These are phyloP conservation scores for Alopecurus myosuroides DNA, from an alignment of 176 grass and related monocot genomes.

Conservation along the genomic window DNA sequence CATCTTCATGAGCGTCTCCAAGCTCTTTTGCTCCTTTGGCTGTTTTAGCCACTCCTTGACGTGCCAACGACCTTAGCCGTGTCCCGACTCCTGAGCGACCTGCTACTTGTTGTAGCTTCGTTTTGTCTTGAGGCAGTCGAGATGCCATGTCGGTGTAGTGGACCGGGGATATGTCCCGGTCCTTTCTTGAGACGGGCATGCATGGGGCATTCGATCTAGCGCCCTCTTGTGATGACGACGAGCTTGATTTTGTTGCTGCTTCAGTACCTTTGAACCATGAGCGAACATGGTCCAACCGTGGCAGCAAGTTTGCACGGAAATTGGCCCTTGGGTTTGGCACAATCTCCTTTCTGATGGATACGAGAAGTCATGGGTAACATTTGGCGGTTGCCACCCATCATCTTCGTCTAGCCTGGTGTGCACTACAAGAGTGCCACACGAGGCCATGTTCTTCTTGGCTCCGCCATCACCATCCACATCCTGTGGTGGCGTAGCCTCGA, in stretches of 20 bases:
- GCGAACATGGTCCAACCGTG: not conserved
- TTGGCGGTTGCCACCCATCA: not conserved
- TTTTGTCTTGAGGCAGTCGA: not conserved
- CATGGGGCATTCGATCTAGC: not conserved
- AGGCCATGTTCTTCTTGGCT: not conserved
- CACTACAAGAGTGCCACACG: not conserved
- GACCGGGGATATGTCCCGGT: not conserved
- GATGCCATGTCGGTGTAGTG: not conserved
- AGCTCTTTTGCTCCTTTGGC: rapidly evolving
- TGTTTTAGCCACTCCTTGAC: not conserved
- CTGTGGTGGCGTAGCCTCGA: not conserved
- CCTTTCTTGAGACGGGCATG: not conserved
- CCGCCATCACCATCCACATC: not conserved
- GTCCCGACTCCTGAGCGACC: not conserved
- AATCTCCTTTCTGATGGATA: not conserved
- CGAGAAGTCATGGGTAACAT: not conserved
- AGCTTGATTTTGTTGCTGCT: not conserved
- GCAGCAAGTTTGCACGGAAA: not conserved
- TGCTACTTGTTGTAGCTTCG: not conserved
- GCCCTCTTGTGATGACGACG: not conserved
- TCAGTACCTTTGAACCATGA: not conserved
- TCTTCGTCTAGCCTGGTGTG: not conserved
- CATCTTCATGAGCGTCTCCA: not conserved
- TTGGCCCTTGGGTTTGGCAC: not conserved
- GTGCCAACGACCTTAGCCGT: not conserved